These are phyloP conservation scores for Veloboletus limbatus DNA, from an alignment of 1,284 basidiomycete species.

Conservation along the genomic window DNA sequence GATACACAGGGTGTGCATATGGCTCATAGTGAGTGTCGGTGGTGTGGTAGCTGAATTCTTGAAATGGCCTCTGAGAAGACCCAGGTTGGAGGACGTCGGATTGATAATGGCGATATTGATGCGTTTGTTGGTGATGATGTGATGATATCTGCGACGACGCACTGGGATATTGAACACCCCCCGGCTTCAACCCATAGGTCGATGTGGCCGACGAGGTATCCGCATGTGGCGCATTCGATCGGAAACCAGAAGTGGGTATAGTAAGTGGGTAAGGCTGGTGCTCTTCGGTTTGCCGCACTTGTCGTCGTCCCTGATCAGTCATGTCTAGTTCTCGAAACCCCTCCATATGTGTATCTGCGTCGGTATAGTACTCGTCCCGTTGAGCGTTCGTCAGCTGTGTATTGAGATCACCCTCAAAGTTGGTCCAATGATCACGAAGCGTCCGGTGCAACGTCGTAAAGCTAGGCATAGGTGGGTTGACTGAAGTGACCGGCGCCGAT, in stretches of 20 bases:
- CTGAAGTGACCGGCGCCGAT: neutral
- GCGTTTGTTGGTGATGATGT: slow-evolving; percentile 2
- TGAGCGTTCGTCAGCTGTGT: slow-evolving; percentile 50
- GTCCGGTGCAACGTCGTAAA: slow-evolving; percentile 56
- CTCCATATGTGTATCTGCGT: slow-evolving; percentile 36
- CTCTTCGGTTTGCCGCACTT: slow-evolving; percentile 8
- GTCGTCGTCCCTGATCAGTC: neutral
- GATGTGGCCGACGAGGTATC: slow-evolving; percentile 1
- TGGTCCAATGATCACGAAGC: slow-evolving; percentile 55
- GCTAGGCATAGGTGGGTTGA: slow-evolving; percentile 13
- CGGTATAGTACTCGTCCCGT: slow-evolving; percentile 35
- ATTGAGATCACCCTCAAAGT: slow-evolving; percentile 57
- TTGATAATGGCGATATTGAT: slow-evolving; percentile 12
- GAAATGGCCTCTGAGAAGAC: slow-evolving; percentile 21
- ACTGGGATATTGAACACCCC: slow-evolving; percentile 4
- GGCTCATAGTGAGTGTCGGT: slow-evolving; percentile 7
- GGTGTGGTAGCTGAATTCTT: slow-evolving; percentile 22
- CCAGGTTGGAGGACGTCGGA: slow-evolving; percentile 14
- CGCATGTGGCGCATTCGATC: slow-evolving; percentile 6
- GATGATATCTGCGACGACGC: slow-evolving; percentile 5
- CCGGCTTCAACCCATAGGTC: slow-evolving; percentile 6
- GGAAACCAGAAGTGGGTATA: slow-evolving; percentile 17
- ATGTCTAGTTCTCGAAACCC: neutral
- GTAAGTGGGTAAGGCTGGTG: slow-evolving; percentile 16
- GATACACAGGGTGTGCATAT: slow-evolving; percentile 13